Conservation (phyloP, 2,329 filamentous ascomycete genomes). For the Pezicula neosporulosa region DNA sequence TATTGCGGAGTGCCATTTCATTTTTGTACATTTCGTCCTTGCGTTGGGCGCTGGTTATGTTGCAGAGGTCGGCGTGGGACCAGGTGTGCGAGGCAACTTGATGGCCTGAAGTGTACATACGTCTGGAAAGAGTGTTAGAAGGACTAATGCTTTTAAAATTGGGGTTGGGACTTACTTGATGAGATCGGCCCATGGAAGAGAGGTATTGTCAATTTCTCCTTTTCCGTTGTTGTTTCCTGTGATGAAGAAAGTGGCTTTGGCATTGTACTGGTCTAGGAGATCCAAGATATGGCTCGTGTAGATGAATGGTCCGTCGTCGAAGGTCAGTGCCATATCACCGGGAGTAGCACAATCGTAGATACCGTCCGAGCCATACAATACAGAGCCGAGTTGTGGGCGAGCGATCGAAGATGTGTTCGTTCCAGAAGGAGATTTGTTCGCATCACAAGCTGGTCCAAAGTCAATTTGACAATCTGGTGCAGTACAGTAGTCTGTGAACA, state of each 20-base stretch:
- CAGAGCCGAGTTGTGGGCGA: constrained; percentile 45
- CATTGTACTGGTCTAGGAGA: constrained; percentile 54
- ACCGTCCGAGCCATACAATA: constrained; percentile 53
- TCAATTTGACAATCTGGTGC: constrained; percentile 59
- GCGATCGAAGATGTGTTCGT: constrained; percentile 47
- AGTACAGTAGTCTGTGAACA: constrained; percentile 45
- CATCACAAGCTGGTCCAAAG: constrained; percentile 57
- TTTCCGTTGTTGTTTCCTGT: constrained; percentile 44
- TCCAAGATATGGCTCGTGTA: constrained; percentile 61
- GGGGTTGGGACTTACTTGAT: constrained; percentile 11
- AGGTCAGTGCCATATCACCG: constrained; percentile 63
- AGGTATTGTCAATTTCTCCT: constrained; percentile 49
- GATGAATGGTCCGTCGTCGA: constrained; percentile 62
- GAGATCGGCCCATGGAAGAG: constrained; percentile 36
- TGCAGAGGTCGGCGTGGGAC: constrained; percentile 45
- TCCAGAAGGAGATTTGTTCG: constrained; percentile 50
- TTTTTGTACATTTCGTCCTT: constrained; percentile 47
- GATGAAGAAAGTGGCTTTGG: constrained; percentile 57
- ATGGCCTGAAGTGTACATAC: constrained; percentile 42
- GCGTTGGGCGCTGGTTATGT: constrained; percentile 36
- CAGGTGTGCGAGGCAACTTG: constrained; percentile 58
- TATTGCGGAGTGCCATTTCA: constrained; percentile 52
- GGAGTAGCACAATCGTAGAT: constrained; percentile 54
- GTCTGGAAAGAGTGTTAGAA: constrained; percentile 6
- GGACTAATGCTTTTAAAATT: not conserved